A percentile compares a stretch with the other conserved stretches of the same genome.
Evolutionary conservation across 768 basidiomycete species (phyloP).

Genomic region (Kwoniella heveanensis): DNA sequence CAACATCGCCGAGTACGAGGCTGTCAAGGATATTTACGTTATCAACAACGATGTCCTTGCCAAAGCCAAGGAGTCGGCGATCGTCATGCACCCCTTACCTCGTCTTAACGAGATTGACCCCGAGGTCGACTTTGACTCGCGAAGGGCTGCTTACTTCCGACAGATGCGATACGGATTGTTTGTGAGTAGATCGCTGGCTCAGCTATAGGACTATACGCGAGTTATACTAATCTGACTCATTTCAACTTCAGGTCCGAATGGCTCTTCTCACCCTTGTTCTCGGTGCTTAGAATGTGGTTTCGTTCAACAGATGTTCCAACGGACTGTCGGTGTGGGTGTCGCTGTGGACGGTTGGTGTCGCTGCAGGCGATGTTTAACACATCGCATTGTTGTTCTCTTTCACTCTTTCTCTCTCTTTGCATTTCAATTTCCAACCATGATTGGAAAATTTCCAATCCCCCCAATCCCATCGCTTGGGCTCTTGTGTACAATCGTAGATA

Average conservation of each 20-base stretch:
- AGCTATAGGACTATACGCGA: too few relatives aligned
- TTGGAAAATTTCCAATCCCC: too few relatives aligned
- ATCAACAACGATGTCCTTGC: constrained; percentile 92
- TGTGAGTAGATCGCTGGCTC: constrained; percentile 66
- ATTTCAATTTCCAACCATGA: not conserved
- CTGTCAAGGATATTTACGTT: constrained; percentile 87
- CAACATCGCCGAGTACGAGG: constrained; percentile 77
- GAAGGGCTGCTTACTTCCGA: constrained; percentile 93
- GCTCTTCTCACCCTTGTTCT: constrained; percentile 73
- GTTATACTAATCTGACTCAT: not conserved
- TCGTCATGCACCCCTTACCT: constrained; percentile 99
- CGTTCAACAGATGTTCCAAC: not conserved
- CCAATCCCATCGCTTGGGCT: not conserved
- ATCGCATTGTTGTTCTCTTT: not conserved
- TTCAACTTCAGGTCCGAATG: constrained; percentile 60
- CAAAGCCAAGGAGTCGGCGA: constrained; percentile 93
- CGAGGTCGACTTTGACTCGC: constrained; percentile 93
- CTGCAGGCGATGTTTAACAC: not conserved
- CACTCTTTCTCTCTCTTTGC: constrained; percentile 2
- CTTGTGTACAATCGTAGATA: not conserved
- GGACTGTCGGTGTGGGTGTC: not conserved
- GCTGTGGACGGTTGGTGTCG: not conserved
- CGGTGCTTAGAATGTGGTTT: constrained; percentile 42
- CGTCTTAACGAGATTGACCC: constrained; percentile 97
- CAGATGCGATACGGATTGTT: constrained; percentile 98